phyloP scores from a whole-genome alignment of 1,284 basidiomycete species.

The Meira miltonrushii region DNA sequence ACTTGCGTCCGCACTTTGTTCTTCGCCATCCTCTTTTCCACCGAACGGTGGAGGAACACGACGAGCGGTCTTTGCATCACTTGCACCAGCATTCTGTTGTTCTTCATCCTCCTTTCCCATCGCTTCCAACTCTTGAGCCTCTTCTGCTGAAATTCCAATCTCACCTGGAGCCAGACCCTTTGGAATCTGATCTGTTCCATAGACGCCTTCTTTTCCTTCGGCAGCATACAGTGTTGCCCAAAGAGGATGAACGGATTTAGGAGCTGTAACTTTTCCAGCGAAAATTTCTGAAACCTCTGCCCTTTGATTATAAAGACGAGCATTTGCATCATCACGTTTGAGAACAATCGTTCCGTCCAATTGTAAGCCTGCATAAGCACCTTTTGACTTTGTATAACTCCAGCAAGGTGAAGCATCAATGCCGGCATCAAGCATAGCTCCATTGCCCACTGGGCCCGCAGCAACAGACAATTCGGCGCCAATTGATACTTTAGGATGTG shows the following conservation, averaged over 20 bases:
- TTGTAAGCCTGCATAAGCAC: conserved; percentile 48
- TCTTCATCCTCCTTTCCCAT: neutral
- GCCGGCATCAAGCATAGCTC: conserved; percentile 43
- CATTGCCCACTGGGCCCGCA: conserved; percentile 53
- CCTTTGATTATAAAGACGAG: conserved; percentile 32
- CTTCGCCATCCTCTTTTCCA: neutral
- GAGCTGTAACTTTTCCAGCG: conserved; percentile 25
- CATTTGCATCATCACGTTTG: conserved; percentile 44
- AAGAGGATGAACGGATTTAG: conserved; percentile 30
- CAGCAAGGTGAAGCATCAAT: conserved; percentile 44
- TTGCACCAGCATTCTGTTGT: neutral
- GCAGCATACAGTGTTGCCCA: conserved; percentile 46
- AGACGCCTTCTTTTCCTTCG: conserved; percentile 35
- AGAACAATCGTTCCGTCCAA: conserved; percentile 48
- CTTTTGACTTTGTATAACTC: conserved; percentile 52
- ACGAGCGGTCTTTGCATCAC: no score
- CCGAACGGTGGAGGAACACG: no score
- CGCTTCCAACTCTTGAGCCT: conserved; percentile 17
- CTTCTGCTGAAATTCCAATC: conserved; percentile 27
- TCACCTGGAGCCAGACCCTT: conserved; percentile 39
- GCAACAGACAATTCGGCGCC: conserved; percentile 46
- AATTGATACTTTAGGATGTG: conserved; percentile 43
- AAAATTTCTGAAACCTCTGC: conserved; percentile 29
- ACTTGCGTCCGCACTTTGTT: no score
- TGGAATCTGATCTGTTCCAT: conserved; percentile 40